Conservation (phyloP, 495 filamentous ascomycete species). For the Xylaria acuta region DNA sequence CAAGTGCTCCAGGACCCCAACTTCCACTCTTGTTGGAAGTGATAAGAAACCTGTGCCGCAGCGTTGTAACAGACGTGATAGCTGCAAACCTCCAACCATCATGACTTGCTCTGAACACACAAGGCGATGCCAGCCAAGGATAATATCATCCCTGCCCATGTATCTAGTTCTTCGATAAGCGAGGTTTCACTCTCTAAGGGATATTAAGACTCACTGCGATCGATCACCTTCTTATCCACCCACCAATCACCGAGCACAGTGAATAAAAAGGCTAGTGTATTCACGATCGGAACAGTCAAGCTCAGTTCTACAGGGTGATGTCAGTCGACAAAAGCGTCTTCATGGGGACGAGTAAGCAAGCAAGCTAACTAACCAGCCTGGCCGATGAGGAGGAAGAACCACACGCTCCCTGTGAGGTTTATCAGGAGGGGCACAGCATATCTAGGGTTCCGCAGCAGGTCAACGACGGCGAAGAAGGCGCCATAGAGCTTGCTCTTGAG, state of each 20-base stretch:
- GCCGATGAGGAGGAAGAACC: slow-evolving; percentile 96
- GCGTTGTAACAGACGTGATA: background rate
- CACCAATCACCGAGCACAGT: slow-evolving; percentile 96
- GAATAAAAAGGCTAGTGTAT: slow-evolving; percentile 92
- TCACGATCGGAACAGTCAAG: slow-evolving; percentile 92
- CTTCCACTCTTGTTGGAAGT: background rate
- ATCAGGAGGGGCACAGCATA: slow-evolving; percentile 87
- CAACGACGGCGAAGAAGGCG: slow-evolving; percentile 73
- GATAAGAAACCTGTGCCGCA: background rate
- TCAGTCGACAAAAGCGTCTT: slow-evolving; percentile 10
- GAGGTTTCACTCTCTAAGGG: slow-evolving; percentile 2
- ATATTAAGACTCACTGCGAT: slow-evolving; percentile 60
- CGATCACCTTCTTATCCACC: slow-evolving; percentile 88
- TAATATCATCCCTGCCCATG: slow-evolving; percentile 85
- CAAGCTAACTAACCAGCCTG: slow-evolving; percentile 71
- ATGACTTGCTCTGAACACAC: slow-evolving; percentile 74
- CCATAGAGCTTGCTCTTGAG: slow-evolving; percentile 61
- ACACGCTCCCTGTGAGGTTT: slow-evolving; percentile 93
- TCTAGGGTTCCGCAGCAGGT: slow-evolving; percentile 77
- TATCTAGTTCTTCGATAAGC: slow-evolving; percentile 59
- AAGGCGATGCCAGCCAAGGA: slow-evolving; percentile 84
- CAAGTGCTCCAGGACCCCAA: background rate
- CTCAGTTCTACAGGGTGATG: slow-evolving; percentile 70
- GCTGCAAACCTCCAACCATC: slow-evolving; percentile 13
- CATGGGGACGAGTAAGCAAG: background rate